phyloP scores from a whole-genome alignment of 768 basidiomycete species.

The Hortiboletus campestris region DNA sequence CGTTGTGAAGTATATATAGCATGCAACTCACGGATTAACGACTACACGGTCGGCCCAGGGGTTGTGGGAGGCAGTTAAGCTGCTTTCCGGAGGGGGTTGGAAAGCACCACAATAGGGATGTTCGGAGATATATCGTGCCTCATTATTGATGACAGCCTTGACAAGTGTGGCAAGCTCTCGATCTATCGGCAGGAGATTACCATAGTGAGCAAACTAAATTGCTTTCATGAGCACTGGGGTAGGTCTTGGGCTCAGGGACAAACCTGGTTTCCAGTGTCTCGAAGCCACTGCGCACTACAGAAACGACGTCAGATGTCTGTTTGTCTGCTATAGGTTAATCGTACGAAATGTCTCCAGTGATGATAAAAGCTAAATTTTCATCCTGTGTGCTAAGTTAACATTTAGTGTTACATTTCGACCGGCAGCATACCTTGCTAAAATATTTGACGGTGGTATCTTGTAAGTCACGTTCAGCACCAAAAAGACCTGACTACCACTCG shows the following conservation, averaged over 20 bases:
- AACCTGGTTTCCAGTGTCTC: slow-evolving; percentile 79
- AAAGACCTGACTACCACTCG: not conserved
- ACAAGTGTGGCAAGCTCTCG: slow-evolving; percentile 59
- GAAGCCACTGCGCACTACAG: slow-evolving; percentile 75
- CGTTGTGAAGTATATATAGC: not conserved
- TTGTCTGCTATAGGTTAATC: slow-evolving; percentile 25
- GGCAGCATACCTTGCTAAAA: slow-evolving; percentile 51
- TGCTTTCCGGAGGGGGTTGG: slow-evolving; percentile 77
- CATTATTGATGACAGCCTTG: slow-evolving; percentile 81
- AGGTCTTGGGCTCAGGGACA: slow-evolving; percentile 3
- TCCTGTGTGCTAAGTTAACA: slow-evolving; percentile 36
- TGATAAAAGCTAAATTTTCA: slow-evolving; percentile 75
- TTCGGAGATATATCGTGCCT: slow-evolving; percentile 67
- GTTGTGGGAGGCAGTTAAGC: slow-evolving; percentile 60
- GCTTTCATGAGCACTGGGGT: not conserved
- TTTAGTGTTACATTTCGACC: not conserved
- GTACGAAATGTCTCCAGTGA: slow-evolving; percentile 80
- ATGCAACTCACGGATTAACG: slow-evolving; percentile 63
- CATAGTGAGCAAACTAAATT: slow-evolving; percentile 68
- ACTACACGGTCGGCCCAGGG: slow-evolving; percentile 67
- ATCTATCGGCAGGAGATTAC: slow-evolving; percentile 55
- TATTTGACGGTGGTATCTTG: slow-evolving; percentile 80
- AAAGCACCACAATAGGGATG: slow-evolving; percentile 82
- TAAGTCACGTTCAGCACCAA: not conserved
- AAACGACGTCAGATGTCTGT: slow-evolving; percentile 4